These are phyloP conservation scores for Geum urbanum DNA, from an alignment of 306 rosid genomes.

Conservation along the genomic window DNA sequence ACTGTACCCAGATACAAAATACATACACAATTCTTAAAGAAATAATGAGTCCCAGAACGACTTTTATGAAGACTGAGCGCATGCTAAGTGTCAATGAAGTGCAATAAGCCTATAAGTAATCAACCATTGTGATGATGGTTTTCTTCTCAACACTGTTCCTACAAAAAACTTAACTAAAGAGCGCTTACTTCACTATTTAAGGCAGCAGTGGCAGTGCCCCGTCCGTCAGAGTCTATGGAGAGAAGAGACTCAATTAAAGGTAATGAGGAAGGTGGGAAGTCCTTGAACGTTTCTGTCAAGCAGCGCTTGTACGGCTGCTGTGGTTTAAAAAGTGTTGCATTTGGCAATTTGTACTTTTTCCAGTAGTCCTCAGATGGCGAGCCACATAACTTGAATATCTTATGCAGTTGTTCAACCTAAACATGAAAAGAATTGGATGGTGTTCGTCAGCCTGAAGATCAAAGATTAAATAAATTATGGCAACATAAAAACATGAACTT, in stretches of 20 bases:
- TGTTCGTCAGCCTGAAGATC: constrained; percentile 33
- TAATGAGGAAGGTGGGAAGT: constrained; percentile 65
- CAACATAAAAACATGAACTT: constrained; percentile 1
- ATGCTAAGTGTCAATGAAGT: not conserved
- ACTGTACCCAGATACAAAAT: constrained; percentile 49
- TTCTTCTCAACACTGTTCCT: not conserved
- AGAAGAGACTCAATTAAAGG: constrained; percentile 76
- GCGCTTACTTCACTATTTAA: constrained; percentile 75
- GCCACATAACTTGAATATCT: constrained; percentile 94
- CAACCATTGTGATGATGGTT: not conserved
- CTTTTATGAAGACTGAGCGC: not conserved
- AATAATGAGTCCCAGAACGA: not conserved
- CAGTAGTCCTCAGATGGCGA: constrained; percentile 89
- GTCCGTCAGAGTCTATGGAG: constrained; percentile 66
- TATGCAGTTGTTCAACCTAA: constrained; percentile 96
- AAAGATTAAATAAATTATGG: constrained; percentile 6
- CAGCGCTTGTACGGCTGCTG: constrained; percentile 74
- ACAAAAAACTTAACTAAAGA: constrained; percentile 5
- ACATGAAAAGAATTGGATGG: constrained; percentile 28
- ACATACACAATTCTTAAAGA: not conserved
- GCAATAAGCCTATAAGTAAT: constrained; percentile 8
- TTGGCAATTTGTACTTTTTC: constrained; percentile 82
- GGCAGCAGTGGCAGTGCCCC: constrained; percentile 64
- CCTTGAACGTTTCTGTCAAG: constrained; percentile 58
- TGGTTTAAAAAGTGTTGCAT: constrained; percentile 89